phyloP scores from a whole-genome alignment of 768 basidiomycete species.

The Trametopsis cervina region DNA sequence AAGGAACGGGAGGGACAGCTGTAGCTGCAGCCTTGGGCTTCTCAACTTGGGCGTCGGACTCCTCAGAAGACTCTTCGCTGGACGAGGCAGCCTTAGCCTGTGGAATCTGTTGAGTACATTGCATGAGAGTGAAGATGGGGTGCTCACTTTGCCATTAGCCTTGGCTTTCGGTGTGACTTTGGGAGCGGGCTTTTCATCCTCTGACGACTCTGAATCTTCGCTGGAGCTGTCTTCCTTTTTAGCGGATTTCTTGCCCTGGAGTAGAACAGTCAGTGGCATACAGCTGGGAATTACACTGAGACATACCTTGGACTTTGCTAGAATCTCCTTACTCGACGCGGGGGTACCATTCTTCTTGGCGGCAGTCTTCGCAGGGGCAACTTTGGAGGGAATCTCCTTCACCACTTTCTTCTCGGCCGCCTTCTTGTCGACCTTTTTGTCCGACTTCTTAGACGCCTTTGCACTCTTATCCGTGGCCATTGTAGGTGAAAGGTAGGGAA shows the following conservation, averaged over 20 bases:
- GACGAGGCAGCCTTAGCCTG: slow-evolving; percentile 13
- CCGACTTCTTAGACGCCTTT: slow-evolving; percentile 28
- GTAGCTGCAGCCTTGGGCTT: neutral
- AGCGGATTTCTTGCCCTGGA: slow-evolving; percentile 9
- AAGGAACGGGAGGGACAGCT: neutral
- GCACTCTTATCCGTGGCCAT: slow-evolving; percentile 26
- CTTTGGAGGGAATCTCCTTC: slow-evolving; percentile 21
- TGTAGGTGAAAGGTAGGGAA: slow-evolving; percentile 12
- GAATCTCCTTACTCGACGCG: slow-evolving; percentile 35
- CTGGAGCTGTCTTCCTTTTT: slow-evolving; percentile 32
- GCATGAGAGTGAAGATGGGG: neutral
- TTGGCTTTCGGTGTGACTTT: slow-evolving; percentile 25
- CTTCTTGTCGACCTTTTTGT: slow-evolving; percentile 31
- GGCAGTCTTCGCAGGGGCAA: slow-evolving; percentile 17
- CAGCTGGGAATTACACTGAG: neutral
- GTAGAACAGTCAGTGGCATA: neutral
- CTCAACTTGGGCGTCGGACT: neutral
- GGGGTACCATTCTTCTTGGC: slow-evolving; percentile 21
- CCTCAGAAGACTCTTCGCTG: slow-evolving; percentile 10
- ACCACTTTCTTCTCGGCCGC: slow-evolving; percentile 27
- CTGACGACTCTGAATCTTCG: slow-evolving; percentile 18
- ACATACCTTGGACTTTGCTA: slow-evolving; percentile 35
- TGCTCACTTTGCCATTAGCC: slow-evolving; percentile 17
- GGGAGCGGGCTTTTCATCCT: slow-evolving; percentile 12
- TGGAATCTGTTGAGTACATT: neutral